Evolutionary conservation across 768 basidiomycete species (phyloP), one percentile per base, ranked within the genome.

Genomic region (Lactarius psammicola): DNA sequence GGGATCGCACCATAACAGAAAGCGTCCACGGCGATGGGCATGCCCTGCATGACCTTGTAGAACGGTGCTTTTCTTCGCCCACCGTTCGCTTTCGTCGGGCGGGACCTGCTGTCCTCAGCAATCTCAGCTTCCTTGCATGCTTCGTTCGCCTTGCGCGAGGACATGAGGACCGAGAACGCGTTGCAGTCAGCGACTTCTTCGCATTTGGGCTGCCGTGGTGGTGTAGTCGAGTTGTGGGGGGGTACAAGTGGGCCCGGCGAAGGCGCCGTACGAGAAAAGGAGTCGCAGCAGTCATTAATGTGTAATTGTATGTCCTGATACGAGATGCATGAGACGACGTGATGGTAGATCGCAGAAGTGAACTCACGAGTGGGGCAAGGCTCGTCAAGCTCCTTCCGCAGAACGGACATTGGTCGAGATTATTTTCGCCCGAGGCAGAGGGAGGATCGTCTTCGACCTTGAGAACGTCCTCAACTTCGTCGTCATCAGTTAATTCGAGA

Each of bases 1-100:
- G 95, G 95, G 57, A 99, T 95, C 31, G 82, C 80, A 7, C 96
- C 97, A 74, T 98, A 99, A 42, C 89, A 85, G 77, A 99, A 99
- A 1, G 95, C 97, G 73, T 99, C 97, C 0, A 99, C 97, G 18
- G 96, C 94, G 30, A 99, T 90, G 10, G 95, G 94, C 95, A 98
- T 97, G 1, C 97, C 96, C 71, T 93, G 90, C 70, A 98, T 74
- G 28, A 94, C 84, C 78, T 98, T 99, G 78, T 96, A 98, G 74
- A 98, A 98, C 0, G 97, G 97, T 0, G 95, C 93, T 64, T 85
- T 87, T 65, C 91, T 79, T 33, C 91, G 82, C 34, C 79, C 78
- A 33, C 81, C 80, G 46, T 81, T 83, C 18, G 75, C 75, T 63
- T 84, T 84, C 8, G 75, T 79, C 2, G 80, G 75, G 18, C 79